Evolutionary conservation across 148 eudicot genomes (phyloP), one percentile per base, ranked within the genome.

Genomic region (Spergularia bocconei): DNA sequence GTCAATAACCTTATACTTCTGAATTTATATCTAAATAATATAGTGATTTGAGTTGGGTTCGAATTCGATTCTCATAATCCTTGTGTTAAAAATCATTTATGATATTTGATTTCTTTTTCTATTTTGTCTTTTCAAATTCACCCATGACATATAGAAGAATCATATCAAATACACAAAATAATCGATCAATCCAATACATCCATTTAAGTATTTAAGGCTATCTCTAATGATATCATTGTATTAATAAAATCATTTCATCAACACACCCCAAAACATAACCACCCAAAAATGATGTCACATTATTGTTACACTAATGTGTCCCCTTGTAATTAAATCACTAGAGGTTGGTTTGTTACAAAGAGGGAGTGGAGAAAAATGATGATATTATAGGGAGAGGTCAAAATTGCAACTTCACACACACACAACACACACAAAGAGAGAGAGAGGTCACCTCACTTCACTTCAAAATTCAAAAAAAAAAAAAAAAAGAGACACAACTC

Each of bases 301-400:
- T 61, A 67, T 69, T 73, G 82, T 79, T 79, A 62, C 82, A 68
- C 15, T 38, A 61, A 20, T 51, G 20, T 74, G 82, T 79, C 78
- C 10, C 73, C 48, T 52, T 52, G 82, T 74, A 68, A 79, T 67
- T 79, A 60, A 79, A 68, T 54, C 53, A 36, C 16, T 14, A 58
- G 14, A 39, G 33, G 51, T 13, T 29, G 50, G 68, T 79, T 50
- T 73, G 74, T 74, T 79, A 68, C 78, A 74, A 15, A 59, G 44
- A 59, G 7, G 53, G 63, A 7, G 70, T 50, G 72, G 72, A 16
- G 55, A 19, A 33, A 39, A 41, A 41, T 44, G 5, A 19, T 38
- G 57, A 21, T 19, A 19, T 25, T n/a, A 7, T 57, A 38, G 3
- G 54, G 21, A 17, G 55, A 57, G 67, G 58, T 78, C 58, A 64